Conservation (phyloP, 2,329 filamentous ascomycete species). For the Zymoseptoria brevis region DNA sequence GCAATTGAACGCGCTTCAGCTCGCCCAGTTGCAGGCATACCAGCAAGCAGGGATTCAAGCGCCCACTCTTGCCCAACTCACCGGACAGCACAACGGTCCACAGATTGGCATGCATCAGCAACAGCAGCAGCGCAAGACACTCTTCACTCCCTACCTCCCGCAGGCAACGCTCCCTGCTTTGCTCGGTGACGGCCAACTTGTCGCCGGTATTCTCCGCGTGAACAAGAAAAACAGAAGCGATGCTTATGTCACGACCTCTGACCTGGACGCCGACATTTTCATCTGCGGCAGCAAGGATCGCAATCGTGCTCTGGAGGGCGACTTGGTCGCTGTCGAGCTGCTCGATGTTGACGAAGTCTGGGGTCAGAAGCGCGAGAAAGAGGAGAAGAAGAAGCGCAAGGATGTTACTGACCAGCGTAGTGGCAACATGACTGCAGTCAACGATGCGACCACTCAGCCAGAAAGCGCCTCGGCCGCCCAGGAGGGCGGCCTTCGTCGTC, state of each 20-base stretch:
- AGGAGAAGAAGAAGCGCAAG: constrained; percentile 99
- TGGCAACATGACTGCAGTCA: constrained; percentile 61
- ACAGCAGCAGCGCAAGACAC: constrained; percentile 91
- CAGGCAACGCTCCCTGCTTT: constrained; percentile 89
- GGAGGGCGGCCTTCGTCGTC: constrained; percentile 82
- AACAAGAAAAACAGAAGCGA: constrained; percentile 99
- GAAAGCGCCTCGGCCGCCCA: constrained; percentile 53
- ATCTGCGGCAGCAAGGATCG: constrained; percentile 99
- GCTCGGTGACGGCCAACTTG: constrained; percentile 83
- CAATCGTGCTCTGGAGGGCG: constrained; percentile 91
- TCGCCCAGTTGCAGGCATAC: constrained; percentile 84
- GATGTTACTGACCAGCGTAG: constrained; percentile 90
- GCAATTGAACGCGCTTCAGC: constrained; percentile 77
- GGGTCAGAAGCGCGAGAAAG: constrained; percentile 97
- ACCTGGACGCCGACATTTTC: constrained; percentile 96
- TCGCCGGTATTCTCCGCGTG: constrained; percentile 90
- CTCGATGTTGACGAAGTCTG: constrained; percentile 97
- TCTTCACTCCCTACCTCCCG: constrained; percentile 95
- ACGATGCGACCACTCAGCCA: constrained; percentile 50
- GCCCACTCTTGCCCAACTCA: constrained; percentile 27
- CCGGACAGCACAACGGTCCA: constrained; percentile 37
- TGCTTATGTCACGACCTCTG: constrained; percentile 90
- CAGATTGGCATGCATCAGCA: constrained; percentile 53
- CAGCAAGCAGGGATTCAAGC: constrained; percentile 74
- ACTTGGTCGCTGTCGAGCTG: constrained; percentile 90